phyloP scores from a whole-genome alignment of 768 basidiomycete genomes.

The Russula vinacea region DNA sequence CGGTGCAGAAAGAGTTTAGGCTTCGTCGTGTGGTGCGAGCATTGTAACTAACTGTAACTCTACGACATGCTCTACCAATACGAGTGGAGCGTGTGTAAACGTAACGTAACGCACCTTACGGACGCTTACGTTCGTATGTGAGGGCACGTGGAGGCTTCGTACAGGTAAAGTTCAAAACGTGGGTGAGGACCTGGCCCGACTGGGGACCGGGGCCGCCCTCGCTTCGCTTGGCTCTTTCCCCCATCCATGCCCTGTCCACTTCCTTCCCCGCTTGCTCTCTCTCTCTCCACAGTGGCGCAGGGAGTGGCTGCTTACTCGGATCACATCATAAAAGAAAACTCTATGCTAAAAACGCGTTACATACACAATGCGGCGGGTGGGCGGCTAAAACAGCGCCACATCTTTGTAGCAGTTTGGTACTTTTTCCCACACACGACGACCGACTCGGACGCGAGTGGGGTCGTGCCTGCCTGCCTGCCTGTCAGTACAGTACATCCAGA shows the following conservation, averaged over 20 bases:
- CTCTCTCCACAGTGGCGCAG: too few relatives aligned
- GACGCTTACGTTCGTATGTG: neutral
- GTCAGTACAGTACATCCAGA: too few relatives aligned
- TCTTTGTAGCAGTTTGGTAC: too few relatives aligned
- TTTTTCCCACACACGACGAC: neutral
- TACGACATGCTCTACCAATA: neutral
- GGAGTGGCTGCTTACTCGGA: too few relatives aligned
- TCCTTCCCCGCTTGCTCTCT: too few relatives aligned
- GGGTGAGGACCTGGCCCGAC: neutral
- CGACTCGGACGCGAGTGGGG: neutral
- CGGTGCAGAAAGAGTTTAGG: neutral
- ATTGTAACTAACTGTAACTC: neutral
- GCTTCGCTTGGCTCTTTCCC: too few relatives aligned
- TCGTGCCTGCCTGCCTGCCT: too few relatives aligned
- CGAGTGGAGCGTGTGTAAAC: neutral
- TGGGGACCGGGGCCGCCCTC: too few relatives aligned
- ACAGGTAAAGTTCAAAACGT: neutral
- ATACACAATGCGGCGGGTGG: neutral
- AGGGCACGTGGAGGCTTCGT: neutral
- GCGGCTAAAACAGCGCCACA: neutral
- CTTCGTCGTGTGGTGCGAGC: constrained; percentile 11
- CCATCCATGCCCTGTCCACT: too few relatives aligned
- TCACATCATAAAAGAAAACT: neutral
- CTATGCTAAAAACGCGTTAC: too few relatives aligned
- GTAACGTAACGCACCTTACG: neutral